These are phyloP conservation scores for Dictyostelium firmibasis DNA, from an alignment of 78 protist genomes.

Conservation along the genomic window DNA sequence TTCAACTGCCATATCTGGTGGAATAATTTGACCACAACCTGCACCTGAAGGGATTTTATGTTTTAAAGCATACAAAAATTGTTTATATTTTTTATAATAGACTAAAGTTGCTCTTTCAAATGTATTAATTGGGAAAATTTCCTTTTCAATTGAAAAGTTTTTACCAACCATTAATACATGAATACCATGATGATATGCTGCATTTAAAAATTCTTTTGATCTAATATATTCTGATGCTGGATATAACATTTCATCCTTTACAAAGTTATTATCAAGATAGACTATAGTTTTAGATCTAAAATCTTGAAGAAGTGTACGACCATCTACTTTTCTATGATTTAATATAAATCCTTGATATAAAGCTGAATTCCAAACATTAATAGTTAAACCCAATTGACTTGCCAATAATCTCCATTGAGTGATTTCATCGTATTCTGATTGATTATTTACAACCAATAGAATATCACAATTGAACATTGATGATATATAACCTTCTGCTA, in stretches of 20 bases:
- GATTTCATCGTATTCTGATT: slow-evolving; percentile 48
- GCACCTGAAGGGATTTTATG: slow-evolving; percentile 25
- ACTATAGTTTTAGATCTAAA: slow-evolving; percentile 36
- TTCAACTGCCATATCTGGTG: not conserved
- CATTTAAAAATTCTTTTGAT: slow-evolving; percentile 42
- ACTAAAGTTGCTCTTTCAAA: not conserved
- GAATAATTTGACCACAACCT: not conserved
- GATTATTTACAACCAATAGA: slow-evolving; percentile 42
- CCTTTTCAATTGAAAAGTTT: not conserved
- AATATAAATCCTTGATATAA: slow-evolving; percentile 46
- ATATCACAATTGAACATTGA: slow-evolving; percentile 3
- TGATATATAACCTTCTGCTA: slow-evolving; percentile 46
- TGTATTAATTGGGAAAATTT: not conserved
- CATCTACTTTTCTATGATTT: slow-evolving; percentile 16
- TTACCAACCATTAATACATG: slow-evolving; percentile 32
- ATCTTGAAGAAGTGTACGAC: slow-evolving; percentile 27
- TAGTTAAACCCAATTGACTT: not conserved
- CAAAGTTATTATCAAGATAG: slow-evolving; percentile 42
- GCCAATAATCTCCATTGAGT: slow-evolving; percentile 23
- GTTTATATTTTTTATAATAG: slow-evolving; percentile 14
- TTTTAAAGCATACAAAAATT: slow-evolving; percentile 1
- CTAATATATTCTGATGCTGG: slow-evolving; percentile 10
- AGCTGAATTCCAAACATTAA: slow-evolving; percentile 49
- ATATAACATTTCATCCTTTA: slow-evolving; percentile 35
- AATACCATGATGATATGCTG: slow-evolving; percentile 57